Evolutionary conservation across 192 early-diverging fungal species (phyloP).

Genomic region (Backusella tuberculispora): DNA sequence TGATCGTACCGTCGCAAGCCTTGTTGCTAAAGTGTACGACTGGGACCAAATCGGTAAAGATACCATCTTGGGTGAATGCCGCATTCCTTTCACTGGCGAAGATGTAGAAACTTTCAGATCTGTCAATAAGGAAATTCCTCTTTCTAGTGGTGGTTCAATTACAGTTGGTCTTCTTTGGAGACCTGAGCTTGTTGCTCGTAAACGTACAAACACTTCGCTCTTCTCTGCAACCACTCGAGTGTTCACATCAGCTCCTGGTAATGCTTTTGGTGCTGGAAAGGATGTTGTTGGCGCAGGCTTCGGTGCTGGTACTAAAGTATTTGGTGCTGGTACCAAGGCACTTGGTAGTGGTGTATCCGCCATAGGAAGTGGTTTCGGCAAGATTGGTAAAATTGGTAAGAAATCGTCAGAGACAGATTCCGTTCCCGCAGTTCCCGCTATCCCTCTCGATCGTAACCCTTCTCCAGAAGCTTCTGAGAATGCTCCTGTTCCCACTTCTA

Average conservation of each 20-base stretch:
- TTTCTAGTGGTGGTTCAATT: slow-evolving; percentile 46
- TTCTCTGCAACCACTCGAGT: slow-evolving; percentile 45
- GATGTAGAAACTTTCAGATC: slow-evolving; percentile 34
- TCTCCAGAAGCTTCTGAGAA: not conserved
- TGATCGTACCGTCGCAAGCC: slow-evolving; percentile 54
- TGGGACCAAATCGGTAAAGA: slow-evolving; percentile 77
- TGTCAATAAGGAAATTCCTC: not conserved
- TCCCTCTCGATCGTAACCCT: not conserved
- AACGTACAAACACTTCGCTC: slow-evolving; percentile 33
- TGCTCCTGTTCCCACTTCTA: not conserved
- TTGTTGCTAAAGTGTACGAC: slow-evolving; percentile 73
- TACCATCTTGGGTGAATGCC: slow-evolving; percentile 58
- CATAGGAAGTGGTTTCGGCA: slow-evolving; percentile 30
- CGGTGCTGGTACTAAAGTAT: slow-evolving; percentile 55
- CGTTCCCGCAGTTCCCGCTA: slow-evolving; percentile 21
- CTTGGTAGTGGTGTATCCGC: slow-evolving; percentile 42
- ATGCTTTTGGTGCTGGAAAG: slow-evolving; percentile 58
- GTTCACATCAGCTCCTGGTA: slow-evolving; percentile 57
- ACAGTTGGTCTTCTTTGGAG: slow-evolving; percentile 63
- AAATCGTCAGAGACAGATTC: slow-evolving; percentile 42
- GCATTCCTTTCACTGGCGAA: slow-evolving; percentile 51
- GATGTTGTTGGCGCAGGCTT: slow-evolving; percentile 63
- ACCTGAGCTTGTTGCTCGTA: slow-evolving; percentile 50
- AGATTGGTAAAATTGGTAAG: slow-evolving; percentile 38
- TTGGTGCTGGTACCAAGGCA: slow-evolving; percentile 48